Evolutionary conservation across 2,329 filamentous ascomycete genomes (phyloP), one percentile per base, ranked within the genome.

Genomic region (Pseudopyrenochaeta lycopersici): DNA sequence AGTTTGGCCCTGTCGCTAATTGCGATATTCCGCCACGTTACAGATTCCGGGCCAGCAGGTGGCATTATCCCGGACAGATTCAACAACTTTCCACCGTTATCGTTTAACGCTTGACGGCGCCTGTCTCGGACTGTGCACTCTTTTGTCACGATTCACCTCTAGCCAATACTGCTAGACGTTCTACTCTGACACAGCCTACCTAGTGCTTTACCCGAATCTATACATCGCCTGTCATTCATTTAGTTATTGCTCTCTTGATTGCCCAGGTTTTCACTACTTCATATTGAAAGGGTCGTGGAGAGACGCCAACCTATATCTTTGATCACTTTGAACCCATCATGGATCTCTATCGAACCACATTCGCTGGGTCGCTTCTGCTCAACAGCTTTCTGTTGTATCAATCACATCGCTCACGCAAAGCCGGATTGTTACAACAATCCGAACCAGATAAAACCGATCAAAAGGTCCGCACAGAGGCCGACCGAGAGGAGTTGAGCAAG

Each of bases 341-440:
- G 67, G 67, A 73, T 55, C 68, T 73, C 31, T 73, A 73, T 39
- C 56, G 59, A 45, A 58, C 59, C 21, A 73, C 70, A 4, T 73
- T 73, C 39, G 64, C 54, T 27, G 64, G 61, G 4, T 64, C 65
- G 29, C 33, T 73, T 20, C 44, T 70, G 36, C 56, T 73, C 12
- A 73, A 73, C 51, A 61, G 59, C 35, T 40, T 67, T 14, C 62
- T 64, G 6, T 56, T 73, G 15, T 61, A 67, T 35, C 68, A 68
- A 9, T 64, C 68, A 6, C 65, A 71, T 29, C 68, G 64, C 20
- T 50, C 64, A 15, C 63, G 58, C 29, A 57, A 56, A 20, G 52
- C 42, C 4, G 50, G 45, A 11, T 35, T 46, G 15, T 39, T 54
- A 7, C 52, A 60, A 7, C 21, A 53, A 7, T 45, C 50, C 6